phyloP scores from a whole-genome alignment of 2,329 filamentous ascomycete species.

The Pestalotiopsis sp. region DNA sequence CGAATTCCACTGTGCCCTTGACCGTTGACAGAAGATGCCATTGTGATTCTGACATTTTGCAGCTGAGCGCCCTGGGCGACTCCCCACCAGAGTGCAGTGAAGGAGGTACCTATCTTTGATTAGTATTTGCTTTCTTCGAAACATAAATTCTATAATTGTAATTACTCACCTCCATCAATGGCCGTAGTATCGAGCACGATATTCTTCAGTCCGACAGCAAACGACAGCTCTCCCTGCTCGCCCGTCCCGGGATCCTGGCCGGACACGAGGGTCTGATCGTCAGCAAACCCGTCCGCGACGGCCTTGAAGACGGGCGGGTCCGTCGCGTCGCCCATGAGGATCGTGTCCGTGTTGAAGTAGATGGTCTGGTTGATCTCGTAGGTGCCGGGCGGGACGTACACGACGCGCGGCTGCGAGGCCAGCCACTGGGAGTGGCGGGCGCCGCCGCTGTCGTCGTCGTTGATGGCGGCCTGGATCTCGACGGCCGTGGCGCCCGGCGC shows the following conservation, averaged over 20 bases:
- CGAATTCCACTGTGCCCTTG: constrained; percentile 44
- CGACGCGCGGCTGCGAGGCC: constrained; percentile 44
- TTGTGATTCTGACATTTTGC: constrained; percentile 45
- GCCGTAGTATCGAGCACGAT: constrained; percentile 43
- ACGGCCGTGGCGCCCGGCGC: constrained; percentile 36
- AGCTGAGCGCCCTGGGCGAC: constrained; percentile 46
- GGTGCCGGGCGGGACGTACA: constrained; percentile 45
- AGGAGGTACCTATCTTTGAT: constrained; percentile 30
- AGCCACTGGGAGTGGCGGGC: constrained; percentile 40
- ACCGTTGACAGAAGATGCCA: constrained; percentile 37
- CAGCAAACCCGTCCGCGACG: constrained; percentile 34
- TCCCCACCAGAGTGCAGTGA: constrained; percentile 46
- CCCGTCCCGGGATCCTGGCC: constrained; percentile 39
- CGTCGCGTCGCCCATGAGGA: constrained; percentile 48
- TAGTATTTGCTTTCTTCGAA: neutral
- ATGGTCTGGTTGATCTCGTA: constrained; percentile 43
- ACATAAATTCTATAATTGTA: too few species aligned
- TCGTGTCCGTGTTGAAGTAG: constrained; percentile 45
- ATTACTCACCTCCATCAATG: constrained; percentile 32
- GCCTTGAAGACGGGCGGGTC: constrained; percentile 46
- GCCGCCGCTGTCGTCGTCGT: constrained; percentile 34
- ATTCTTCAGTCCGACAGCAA: constrained; percentile 46
- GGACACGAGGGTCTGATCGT: constrained; percentile 33
- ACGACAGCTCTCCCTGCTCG: constrained; percentile 39
- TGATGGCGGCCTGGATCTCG: constrained; percentile 42